phyloP scores from a whole-genome alignment of 2,329 filamentous ascomycete species.

The Camptophora hylomeconis region DNA sequence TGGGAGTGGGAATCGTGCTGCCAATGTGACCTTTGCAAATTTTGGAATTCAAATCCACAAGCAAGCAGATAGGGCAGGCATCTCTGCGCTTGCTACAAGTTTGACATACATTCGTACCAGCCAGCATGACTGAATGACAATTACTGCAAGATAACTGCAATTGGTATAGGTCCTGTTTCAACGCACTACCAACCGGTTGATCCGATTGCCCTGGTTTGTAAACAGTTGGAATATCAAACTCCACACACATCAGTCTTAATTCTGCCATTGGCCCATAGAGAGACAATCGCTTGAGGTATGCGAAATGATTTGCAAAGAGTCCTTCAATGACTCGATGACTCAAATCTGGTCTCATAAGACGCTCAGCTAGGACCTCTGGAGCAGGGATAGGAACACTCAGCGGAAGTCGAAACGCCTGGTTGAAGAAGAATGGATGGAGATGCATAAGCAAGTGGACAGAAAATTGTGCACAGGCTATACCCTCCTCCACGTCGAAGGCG shows the following conservation, averaged over 20 bases:
- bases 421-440: slow-evolving; percentile 30
- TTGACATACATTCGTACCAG: slow-evolving; percentile 10
- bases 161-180: slow-evolving; percentile 2
- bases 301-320: slow-evolving; percentile 45
- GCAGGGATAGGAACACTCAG: not conserved
- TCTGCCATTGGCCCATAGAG: slow-evolving; percentile 32
- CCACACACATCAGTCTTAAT: slow-evolving; percentile 38
- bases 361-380: slow-evolving; percentile 10
- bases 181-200: slow-evolving; percentile 1
- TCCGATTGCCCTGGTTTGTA: not conserved
- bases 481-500: slow-evolving; percentile 22
- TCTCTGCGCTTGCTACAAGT: slow-evolving; percentile 9
- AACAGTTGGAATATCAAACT: slow-evolving; percentile 9
- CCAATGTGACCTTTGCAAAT: not conserved
- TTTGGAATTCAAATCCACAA: slow-evolving; percentile 12
- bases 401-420: slow-evolving; percentile 10
- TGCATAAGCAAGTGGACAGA: slow-evolving; percentile 34
- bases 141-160: slow-evolving; percentile 6
- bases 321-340: slow-evolving; percentile 29
- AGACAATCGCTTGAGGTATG: slow-evolving; percentile 33
- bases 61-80: slow-evolving; percentile 40
- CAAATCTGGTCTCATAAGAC: slow-evolving; percentile 27
- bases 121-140: slow-evolving; percentile 10
- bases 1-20: not conserved
- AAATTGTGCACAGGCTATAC: slow-evolving; percentile 33